Evolutionary conservation across 768 basidiomycete species (phyloP).

Genomic region (Tylopilus subfusipes): DNA sequence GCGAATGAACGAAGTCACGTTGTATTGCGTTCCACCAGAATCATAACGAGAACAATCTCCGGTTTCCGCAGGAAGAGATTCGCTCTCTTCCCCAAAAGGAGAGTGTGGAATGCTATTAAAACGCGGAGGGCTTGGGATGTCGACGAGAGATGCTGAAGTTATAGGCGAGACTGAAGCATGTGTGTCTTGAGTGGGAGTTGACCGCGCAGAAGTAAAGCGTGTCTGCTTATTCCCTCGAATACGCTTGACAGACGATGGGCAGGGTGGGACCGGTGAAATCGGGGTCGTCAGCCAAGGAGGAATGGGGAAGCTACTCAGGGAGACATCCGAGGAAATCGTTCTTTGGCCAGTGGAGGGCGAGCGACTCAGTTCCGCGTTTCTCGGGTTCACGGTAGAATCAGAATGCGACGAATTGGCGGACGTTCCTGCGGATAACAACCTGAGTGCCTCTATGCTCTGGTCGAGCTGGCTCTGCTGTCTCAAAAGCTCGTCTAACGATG

Average conservation of each 20-base stretch:
- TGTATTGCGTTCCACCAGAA: constrained; percentile 56
- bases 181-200: constrained; percentile 5
- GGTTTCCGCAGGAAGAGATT: constrained; percentile 9
- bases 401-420: constrained; percentile 31
- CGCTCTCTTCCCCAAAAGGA: constrained; percentile 13
- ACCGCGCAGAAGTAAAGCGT: constrained; percentile 10
- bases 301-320: constrained; percentile 65
- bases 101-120: constrained; percentile 18
- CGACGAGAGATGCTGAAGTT: constrained; percentile 23
- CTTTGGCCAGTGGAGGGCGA: constrained; percentile 26
- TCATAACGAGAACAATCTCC: constrained; percentile 27
- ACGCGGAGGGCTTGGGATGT: constrained; percentile 17
- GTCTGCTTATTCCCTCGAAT: constrained; percentile 21
- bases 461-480: constrained; percentile 65
- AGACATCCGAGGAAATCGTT: constrained; percentile 48
- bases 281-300: constrained; percentile 43
- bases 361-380: constrained; percentile 13
- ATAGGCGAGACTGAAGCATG: constrained; percentile 22
- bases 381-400: constrained; percentile 28
- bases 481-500: constrained; percentile 49
- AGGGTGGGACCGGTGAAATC: constrained; percentile 15
- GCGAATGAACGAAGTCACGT: constrained; percentile 73
- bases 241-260: constrained; percentile 15
- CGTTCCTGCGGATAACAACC: constrained; percentile 37
- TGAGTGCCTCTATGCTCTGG: constrained; percentile 57